A percentile compares a stretch with the other conserved stretches of the same genome.
phyloP scores from a whole-genome alignment of 1,139 yeast genomes.

The Debaryomycetaceae sp. region DNA sequence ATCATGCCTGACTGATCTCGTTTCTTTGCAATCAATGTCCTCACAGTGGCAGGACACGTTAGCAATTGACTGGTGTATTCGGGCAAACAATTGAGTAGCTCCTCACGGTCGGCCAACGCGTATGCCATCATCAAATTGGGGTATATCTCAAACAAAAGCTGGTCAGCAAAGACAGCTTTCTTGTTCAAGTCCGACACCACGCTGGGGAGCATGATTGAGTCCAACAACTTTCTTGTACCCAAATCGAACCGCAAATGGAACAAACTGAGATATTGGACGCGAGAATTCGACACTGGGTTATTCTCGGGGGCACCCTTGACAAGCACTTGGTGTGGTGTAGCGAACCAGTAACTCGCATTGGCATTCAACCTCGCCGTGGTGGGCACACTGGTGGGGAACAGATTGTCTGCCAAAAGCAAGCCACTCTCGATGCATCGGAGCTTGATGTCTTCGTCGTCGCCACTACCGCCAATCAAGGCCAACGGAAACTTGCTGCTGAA shows the following conservation, averaged over 20 bases:
- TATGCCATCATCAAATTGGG: conserved; percentile 48
- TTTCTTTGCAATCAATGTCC: neutral
- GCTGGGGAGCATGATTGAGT: conserved; percentile 48
- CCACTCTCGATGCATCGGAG: conserved; percentile 17
- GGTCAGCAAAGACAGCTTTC: conserved; percentile 48
- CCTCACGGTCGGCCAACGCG: conserved; percentile 60
- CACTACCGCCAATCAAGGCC: conserved; percentile 19
- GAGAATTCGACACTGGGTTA: too few relatives aligned
- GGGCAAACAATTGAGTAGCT: conserved; percentile 48
- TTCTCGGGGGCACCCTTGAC: too few relatives aligned
- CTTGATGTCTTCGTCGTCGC: conserved; percentile 12
- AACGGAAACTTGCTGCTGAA: conserved; percentile 24
- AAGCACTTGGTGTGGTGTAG: too few relatives aligned
- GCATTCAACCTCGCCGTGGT: too few relatives aligned
- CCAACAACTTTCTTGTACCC: conserved; percentile 40
- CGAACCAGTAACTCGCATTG: too few relatives aligned
- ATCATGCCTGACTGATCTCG: neutral
- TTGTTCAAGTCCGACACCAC: conserved; percentile 44
- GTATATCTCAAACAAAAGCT: conserved; percentile 50
- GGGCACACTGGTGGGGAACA: conserved; percentile 14
- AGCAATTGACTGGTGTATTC: conserved; percentile 61
- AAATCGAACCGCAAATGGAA: conserved; percentile 59
- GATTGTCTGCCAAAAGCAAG: conserved; percentile 12
- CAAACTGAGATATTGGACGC: conserved; percentile 48
- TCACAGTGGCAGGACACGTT: conserved; percentile 58